A percentile compares a stretch with the other conserved stretches of the same genome.
These are phyloP conservation scores for Boletus nobilissimus DNA, from an alignment of 1,284 basidiomycete species.

Conservation along the genomic window DNA sequence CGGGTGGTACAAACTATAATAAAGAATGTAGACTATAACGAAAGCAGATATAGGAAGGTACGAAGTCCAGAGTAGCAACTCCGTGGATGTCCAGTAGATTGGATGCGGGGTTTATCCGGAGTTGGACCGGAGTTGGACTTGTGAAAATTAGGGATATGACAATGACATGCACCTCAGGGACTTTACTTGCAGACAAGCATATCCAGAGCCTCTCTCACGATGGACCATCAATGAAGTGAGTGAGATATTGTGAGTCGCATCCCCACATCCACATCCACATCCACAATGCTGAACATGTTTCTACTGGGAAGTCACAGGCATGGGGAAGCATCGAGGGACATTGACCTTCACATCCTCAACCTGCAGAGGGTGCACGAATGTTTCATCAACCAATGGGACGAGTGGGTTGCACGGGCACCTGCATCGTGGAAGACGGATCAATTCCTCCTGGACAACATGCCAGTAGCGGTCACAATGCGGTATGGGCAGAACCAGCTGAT, in stretches of 20 bases:
- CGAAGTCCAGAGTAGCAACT: too few relatives aligned
- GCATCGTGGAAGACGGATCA: not conserved
- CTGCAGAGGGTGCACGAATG: not conserved
- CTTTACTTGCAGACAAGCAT: not conserved
- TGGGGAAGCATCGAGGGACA: not conserved
- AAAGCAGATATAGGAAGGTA: too few relatives aligned
- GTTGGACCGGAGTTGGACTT: too few relatives aligned
- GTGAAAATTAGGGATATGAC: too few relatives aligned
- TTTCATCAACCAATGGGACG: fast-evolving
- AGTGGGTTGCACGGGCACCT: not conserved
- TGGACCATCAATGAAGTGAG: not conserved
- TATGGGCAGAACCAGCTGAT: constrained; percentile 1
- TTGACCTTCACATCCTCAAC: not conserved
- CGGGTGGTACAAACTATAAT: too few relatives aligned
- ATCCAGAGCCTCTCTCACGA: not conserved
- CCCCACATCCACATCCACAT: too few relatives aligned
- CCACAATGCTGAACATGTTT: too few relatives aligned
- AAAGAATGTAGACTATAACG: too few relatives aligned
- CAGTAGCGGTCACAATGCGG: not conserved
- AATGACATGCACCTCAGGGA: not conserved
- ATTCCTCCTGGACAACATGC: not conserved
- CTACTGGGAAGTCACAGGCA: not conserved
- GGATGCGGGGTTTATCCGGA: too few relatives aligned
- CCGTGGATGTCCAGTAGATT: too few relatives aligned
- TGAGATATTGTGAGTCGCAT: not conserved